Base-by-base conservation (phyloP, 2,329 filamentous ascomycete species). In the Colletotrichum horii region DNA sequence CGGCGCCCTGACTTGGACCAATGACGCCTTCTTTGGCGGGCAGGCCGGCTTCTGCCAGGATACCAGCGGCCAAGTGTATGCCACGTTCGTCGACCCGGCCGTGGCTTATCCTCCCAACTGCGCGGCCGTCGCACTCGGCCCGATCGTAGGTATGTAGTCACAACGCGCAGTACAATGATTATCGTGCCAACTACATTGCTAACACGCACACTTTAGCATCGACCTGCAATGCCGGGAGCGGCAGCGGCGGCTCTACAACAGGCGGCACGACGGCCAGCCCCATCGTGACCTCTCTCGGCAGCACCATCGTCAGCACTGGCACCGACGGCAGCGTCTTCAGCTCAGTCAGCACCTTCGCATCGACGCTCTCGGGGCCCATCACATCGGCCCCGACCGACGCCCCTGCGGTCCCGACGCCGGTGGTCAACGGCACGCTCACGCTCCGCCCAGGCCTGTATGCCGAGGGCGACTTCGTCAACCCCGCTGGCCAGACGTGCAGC, bases 1-100 rank as follows among this genome's bases (percentile, higher is more conserved):
- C 43, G 75, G 69, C 9, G 67, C 30, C 11, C 68, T 77, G 16
- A n/a, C 52, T 7, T 76, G 73, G 75, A 12, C 65, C 12, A 76
- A 73, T 34, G 15, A 30, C 19, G 22, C 19, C 26, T 76, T 77
- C 60, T 77, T 76, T 28, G 65, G 65, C 36, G 72, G 69, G 55
- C 38, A 65, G 24, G 75, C 75, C 14, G 73, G 75, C 15, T 73
- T 77, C 58, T 77, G 75, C 22, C 64, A 73, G n/a, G 75, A 75
- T n/a, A 22, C 58, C 30, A 15, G 34, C 19, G 69, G 69, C 4
- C 56, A 60, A 30, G 48, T 76, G 8, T 76, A 48, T 43, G 68
- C 75, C 5, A 76, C 69, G 14, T 76, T 77, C 30, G 66, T 32
- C 24, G 34, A 77, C 60, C 69, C 72, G 14, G 61, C 64, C 22